Evolutionary conservation across 2,329 filamentous ascomycete genomes (phyloP), one percentile per base, ranked within the genome.

Genomic region (Stachybotrys echinatus): DNA sequence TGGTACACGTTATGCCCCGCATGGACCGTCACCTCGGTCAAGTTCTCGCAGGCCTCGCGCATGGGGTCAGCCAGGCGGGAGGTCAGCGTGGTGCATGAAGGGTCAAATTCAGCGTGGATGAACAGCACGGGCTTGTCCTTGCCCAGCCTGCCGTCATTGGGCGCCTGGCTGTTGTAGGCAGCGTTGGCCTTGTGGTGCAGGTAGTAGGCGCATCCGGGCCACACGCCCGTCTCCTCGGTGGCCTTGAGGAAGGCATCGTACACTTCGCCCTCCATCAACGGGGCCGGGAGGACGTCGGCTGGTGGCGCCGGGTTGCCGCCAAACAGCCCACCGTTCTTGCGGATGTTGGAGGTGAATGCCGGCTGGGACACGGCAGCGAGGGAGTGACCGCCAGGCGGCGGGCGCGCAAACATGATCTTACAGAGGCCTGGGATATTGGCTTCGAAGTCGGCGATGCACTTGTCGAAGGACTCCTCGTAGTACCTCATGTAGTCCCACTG

Each of bases 131-230:
- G 65, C 48, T 71, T 63, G 48, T 63, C 31, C 31, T 37, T 37
- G 31, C 31, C 66, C 40, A 77, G 54, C 22, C 47, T 49, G 2
- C 65, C 63, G 19, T 67, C 65, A 50, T 58, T 59, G 6, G 57
- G 45, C 7, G 54, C 53, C 5, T 49, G 46, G 2, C 17, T 19
- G 6, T 64, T 66, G 55, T 72, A 77, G 38, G 63, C 65, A 3
- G 53, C 56, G 48, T 78, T 77, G 12, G 55, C 59, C 6, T 65
- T 60, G 52, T 74, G 69, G 53, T 77, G 71, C 34, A 70, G 51
- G 50, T 77, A 77, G 54, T 47, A 54, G n/a, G 44, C 20, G 17
- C 43, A 27, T 5, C 20, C 50, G 10, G 50, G 23, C 12, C 64
- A 71, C 51, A 68, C 70, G 0, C 72, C 71, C 5, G 69, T 69